A percentile compares a stretch with the other conserved stretches of the same genome.
These are phyloP conservation scores for Daldinia bambusicola DNA, from an alignment of 495 filamentous ascomycete species.

Conservation along the genomic window DNA sequence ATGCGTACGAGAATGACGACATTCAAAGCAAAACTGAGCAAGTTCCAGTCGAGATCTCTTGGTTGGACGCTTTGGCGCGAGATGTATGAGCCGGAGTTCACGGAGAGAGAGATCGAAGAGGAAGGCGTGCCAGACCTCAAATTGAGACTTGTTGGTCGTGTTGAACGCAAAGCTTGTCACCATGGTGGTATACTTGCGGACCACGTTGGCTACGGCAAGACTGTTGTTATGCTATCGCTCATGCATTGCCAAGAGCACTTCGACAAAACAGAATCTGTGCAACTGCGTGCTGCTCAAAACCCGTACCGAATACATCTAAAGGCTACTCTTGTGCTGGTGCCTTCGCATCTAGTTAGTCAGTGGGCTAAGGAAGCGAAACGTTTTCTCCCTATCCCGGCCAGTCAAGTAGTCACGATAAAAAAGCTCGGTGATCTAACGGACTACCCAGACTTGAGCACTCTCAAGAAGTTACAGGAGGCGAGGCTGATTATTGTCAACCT, in stretches of 20 bases:
- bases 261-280: conserved; percentile 36
- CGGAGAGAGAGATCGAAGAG: conserved; percentile 76
- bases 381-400: conserved; percentile 55
- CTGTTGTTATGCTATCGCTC: conserved; percentile 73
- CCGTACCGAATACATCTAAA: conserved; percentile 52
- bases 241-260: conserved; percentile 60
- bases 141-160: conserved; percentile 70
- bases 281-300: conserved; percentile 11
- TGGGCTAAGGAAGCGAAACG: conserved; percentile 68
- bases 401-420: conserved; percentile 58
- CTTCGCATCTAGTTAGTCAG: conserved; percentile 69
- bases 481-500: conserved; percentile 67
- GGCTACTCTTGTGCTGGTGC: conserved; percentile 77
- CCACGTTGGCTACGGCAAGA: conserved; percentile 86
- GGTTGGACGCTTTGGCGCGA: conserved; percentile 77
- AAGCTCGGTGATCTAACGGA: conserved; percentile 47
- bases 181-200: conserved; percentile 80
- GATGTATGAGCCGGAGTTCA: conserved; percentile 57
- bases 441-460: conserved; percentile 20
- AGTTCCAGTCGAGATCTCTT: conserved; percentile 47
- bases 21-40: conserved; percentile 18
- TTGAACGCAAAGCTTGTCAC: conserved; percentile 58
- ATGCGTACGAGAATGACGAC: not conserved
- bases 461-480: conserved; percentile 58
- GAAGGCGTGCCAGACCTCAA: conserved; percentile 65